Base-by-base conservation (phyloP, 2,329 filamentous ascomycete genomes). In the Paecilomyces fulvus region DNA sequence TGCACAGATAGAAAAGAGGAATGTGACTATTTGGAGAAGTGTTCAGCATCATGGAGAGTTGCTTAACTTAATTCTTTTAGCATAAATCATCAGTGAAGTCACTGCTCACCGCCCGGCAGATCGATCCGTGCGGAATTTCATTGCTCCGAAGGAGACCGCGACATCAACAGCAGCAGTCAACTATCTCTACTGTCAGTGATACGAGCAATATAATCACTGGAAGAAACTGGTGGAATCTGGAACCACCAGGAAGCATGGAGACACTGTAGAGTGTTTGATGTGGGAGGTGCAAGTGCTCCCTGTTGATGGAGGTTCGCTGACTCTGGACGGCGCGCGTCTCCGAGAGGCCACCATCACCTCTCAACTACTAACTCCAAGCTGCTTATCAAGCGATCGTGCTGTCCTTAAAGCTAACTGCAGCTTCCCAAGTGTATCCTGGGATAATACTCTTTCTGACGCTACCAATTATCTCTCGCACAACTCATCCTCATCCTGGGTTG, bases 91-190 rank as follows among this genome's bases (percentile, higher is more conserved):
- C 37, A 43, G 37, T 43, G 37, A 43, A 17, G n/a, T 43, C 37
- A 43, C 37, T 12, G 37, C 14, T 43, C 37, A 43, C 37, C 37
- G 37, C 55, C 53, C 21, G 53, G 54, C 55, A 56, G 49, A 56
- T 43, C 14, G 14, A 43, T 17, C 37, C 37, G 37, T 17, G 3
- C 37, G 37, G 37, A 43, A 7, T 17, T 17, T 43, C 14, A 17
- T 43, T 43, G 37, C n/a, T 17, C 37, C 37, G 37, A 12, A 8
- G 14, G 37, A 43, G 6, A 3, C 8, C 14, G 37, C 37, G 37
- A 17, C 37, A 43, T 43, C n/a, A 43, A 17, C 7, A 17, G n/a
- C 14, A 43, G 14, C 37, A 17, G 37, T 12, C 5, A 3, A 28
- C 25, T 28, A 20, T 43, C 37, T 43, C 14, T 43, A 17, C 9